These are phyloP conservation scores for Ceratocystis alfenasii DNA, from an alignment of 2,329 filamentous ascomycete species.

Conservation along the genomic window DNA sequence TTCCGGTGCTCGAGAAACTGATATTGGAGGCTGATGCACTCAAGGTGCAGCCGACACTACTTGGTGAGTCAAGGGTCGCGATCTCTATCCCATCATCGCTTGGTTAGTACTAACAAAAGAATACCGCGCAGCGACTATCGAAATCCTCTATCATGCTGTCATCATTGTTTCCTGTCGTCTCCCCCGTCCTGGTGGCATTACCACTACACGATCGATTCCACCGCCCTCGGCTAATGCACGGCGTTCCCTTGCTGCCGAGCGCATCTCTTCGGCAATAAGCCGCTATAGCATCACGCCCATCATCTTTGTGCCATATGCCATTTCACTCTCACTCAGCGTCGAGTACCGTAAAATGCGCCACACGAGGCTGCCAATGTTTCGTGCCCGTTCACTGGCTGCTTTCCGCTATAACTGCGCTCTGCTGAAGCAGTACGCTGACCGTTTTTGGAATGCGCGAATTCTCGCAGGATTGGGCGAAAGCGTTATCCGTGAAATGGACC, in stretches of 20 bases:
- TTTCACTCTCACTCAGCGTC: slow-evolving; percentile 49
- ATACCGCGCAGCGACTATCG: slow-evolving; percentile 40
- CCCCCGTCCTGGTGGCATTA: slow-evolving; percentile 32
- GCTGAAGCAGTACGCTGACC: slow-evolving; percentile 41
- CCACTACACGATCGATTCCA: slow-evolving; percentile 34
- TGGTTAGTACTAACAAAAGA: slow-evolving; percentile 24
- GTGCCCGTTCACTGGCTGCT: slow-evolving; percentile 41
- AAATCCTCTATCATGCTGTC: slow-evolving; percentile 52
- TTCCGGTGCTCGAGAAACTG: slow-evolving; percentile 46
- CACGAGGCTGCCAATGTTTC: slow-evolving; percentile 47
- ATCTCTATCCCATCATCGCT: background rate
- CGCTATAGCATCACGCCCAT: slow-evolving; percentile 42
- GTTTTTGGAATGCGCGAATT: slow-evolving; percentile 46
- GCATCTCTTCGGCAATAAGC: slow-evolving; percentile 43
- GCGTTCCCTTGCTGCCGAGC: slow-evolving; percentile 45
- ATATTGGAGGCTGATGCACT: slow-evolving; percentile 43
- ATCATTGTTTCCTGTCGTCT: slow-evolving; percentile 51
- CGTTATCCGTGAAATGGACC: slow-evolving; percentile 45
- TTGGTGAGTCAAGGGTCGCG: slow-evolving; percentile 31
- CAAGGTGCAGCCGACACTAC: slow-evolving; percentile 37
- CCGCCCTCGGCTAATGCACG: slow-evolving; percentile 43
- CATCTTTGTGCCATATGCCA: slow-evolving; percentile 49
- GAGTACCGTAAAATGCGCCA: slow-evolving; percentile 54
- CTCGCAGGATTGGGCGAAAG: slow-evolving; percentile 44
- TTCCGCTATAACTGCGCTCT: slow-evolving; percentile 45